Percentiles rank a stretch among this genome's conserved stretches.
Evolutionary conservation across 2,329 filamentous ascomycete genomes (phyloP).

Genomic region (Ramularia endophylla): DNA sequence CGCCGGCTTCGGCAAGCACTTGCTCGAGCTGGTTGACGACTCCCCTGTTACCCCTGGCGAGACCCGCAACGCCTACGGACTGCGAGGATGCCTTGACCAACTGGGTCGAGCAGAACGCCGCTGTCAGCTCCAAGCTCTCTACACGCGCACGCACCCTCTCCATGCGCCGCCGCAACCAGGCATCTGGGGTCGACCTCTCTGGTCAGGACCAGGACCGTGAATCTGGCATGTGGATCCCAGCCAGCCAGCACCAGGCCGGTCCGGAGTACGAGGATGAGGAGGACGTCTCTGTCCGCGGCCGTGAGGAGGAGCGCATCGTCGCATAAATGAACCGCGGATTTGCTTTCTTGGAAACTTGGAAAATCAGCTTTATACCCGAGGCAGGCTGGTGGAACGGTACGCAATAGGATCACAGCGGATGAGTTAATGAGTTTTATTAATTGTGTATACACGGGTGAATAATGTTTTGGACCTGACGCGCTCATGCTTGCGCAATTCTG

Average conservation of each 20-base stretch:
- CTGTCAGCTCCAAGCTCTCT: slow-evolving; percentile 80
- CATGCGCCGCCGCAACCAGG: slow-evolving; percentile 64
- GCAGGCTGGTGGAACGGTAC: slow-evolving; percentile 10
- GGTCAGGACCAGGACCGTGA: slow-evolving; percentile 70
- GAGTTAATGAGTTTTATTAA: slow-evolving; percentile 16
- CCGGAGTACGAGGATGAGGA: slow-evolving; percentile 59
- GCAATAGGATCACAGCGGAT: slow-evolving; percentile 19
- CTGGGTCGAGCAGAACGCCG: slow-evolving; percentile 88
- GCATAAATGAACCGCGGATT: slow-evolving; percentile 11
- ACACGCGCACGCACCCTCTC: slow-evolving; percentile 82
- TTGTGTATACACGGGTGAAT: slow-evolving; percentile 13
- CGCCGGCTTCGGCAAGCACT: slow-evolving; percentile 93
- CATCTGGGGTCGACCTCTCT: slow-evolving; percentile 74
- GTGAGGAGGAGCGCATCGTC: slow-evolving; percentile 40
- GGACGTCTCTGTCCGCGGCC: slow-evolving; percentile 46
- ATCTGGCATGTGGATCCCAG: slow-evolving; percentile 74
- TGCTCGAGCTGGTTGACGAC: slow-evolving; percentile 95
- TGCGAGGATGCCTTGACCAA: slow-evolving; percentile 96
- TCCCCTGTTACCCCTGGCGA: slow-evolving; percentile 95
- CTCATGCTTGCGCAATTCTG: too few relatives aligned
- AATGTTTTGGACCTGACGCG: too few relatives aligned
- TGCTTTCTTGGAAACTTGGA: slow-evolving; percentile 7
- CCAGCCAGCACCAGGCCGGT: slow-evolving; percentile 57
- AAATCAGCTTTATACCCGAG: slow-evolving; percentile 21
- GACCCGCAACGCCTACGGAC: slow-evolving; percentile 92